These are phyloP conservation scores for Blastomyces parvus DNA, from an alignment of 2,329 filamentous ascomycete genomes.

Conservation along the genomic window DNA sequence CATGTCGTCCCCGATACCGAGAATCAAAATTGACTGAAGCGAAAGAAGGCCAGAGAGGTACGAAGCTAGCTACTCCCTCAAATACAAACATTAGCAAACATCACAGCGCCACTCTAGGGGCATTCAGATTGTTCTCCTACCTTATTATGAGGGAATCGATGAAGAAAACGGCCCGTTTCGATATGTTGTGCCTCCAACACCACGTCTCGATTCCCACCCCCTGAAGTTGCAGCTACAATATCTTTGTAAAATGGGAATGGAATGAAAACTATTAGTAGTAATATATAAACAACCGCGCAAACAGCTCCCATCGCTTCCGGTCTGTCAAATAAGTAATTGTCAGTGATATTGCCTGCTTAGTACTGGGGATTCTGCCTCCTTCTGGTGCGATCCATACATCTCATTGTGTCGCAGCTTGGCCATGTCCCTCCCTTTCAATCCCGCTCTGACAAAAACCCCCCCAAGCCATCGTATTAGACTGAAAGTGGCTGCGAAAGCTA, in stretches of 20 bases:
- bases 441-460: conserved; percentile 75
- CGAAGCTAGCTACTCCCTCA: conserved; percentile 61
- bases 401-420: conserved; percentile 65
- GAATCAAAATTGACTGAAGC: conserved; percentile 78
- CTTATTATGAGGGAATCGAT: conserved; percentile 91
- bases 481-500: conserved; percentile 74
- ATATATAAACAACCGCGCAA: conserved; percentile 82
- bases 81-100: not conserved
- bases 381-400: conserved; percentile 46
- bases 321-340: conserved; percentile 31
- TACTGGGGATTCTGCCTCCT: not conserved
- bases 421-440: conserved; percentile 82
- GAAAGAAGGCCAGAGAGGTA: conserved; percentile 92
- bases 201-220: conserved; percentile 82
- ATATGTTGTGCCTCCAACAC: conserved; percentile 64
- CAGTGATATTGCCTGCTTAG: conserved; percentile 4
- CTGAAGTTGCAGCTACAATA: conserved; percentile 88
- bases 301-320: conserved; percentile 95
- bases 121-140: conserved; percentile 36
- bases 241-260: conserved; percentile 98
- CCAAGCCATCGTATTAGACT: conserved; percentile 90
- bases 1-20: conserved; percentile 89
- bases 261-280: conserved; percentile 83
- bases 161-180: conserved; percentile 73
- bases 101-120: not conserved